A percentile compares a stretch with the other conserved stretches of the same genome.
Evolutionary conservation across 2,329 filamentous ascomycete genomes (phyloP).

Genomic region (Colletotrichum sp.): DNA sequence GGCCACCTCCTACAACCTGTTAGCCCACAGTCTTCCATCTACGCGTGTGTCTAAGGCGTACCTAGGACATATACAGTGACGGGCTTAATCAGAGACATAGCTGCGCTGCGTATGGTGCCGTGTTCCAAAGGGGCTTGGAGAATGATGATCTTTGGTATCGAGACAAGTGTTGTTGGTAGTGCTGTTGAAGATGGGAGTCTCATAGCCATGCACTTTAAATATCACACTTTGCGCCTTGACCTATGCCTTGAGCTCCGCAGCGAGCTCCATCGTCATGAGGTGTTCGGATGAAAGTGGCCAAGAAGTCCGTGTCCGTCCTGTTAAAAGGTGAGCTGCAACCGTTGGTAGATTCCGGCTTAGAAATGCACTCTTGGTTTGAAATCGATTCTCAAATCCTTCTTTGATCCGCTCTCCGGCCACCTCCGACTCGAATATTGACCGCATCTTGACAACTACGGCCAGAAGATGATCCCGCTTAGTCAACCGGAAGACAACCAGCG

Average conservation of each 20-base stretch:
- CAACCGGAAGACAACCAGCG: neutral
- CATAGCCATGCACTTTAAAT: neutral
- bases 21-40: neutral
- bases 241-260: neutral
- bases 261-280: neutral
- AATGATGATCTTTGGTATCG: neutral
- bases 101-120: neutral
- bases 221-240: neutral
- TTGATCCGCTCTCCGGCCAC: neutral
- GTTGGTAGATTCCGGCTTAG: neutral
- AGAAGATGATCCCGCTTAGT: neutral
- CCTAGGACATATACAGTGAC: neutral
- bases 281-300: neutral
- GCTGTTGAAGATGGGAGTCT: neutral
- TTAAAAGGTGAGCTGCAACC: neutral
- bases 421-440: neutral
- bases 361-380: neutral
- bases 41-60: neutral
- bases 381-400: neutral
- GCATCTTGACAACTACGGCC: neutral
- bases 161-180: neutral
- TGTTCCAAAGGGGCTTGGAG: neutral
- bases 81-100: neutral
- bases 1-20: slow-evolving; percentile 18
- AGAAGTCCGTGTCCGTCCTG: neutral